phyloP scores from a whole-genome alignment of 345 rosid genomes.

The Noccaea caerulescens region DNA sequence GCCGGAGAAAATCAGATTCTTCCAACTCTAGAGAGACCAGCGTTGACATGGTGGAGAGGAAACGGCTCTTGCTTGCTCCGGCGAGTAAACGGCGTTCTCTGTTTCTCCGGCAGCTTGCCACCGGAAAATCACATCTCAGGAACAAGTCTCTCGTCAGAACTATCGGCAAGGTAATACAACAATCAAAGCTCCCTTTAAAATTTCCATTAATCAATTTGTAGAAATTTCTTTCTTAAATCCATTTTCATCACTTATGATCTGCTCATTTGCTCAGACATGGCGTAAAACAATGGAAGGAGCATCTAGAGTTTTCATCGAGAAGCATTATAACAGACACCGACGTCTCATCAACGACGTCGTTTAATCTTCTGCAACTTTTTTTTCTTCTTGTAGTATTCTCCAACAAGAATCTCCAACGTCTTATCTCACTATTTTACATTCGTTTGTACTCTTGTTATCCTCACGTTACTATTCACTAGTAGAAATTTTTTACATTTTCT shows the following conservation, averaged over 20 bases:
- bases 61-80: conserved; percentile 63
- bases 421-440: background rate
- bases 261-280: conserved; percentile 64
- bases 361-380: conserved; percentile 25
- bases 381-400: background rate
- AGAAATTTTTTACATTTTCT: background rate
- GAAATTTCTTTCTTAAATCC: background rate
- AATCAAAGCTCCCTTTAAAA: background rate
- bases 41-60: conserved; percentile 56
- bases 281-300: conserved; percentile 88
- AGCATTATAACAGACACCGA: conserved; percentile 72
- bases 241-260: background rate
- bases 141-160: conserved; percentile 63
- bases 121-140: conserved; percentile 55
- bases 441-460: background rate
- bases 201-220: too few species aligned
- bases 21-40: conserved; percentile 29
- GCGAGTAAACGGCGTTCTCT: conserved; percentile 47
- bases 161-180: conserved; percentile 58
- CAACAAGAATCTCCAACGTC: background rate
- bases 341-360: conserved; percentile 74
- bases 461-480: background rate
- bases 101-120: conserved; percentile 59
- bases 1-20: conserved; percentile 44
- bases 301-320: conserved; percentile 70